phyloP scores from a whole-genome alignment of 164 flowering plant genomes.

The Aristolochia fimbriata region DNA sequence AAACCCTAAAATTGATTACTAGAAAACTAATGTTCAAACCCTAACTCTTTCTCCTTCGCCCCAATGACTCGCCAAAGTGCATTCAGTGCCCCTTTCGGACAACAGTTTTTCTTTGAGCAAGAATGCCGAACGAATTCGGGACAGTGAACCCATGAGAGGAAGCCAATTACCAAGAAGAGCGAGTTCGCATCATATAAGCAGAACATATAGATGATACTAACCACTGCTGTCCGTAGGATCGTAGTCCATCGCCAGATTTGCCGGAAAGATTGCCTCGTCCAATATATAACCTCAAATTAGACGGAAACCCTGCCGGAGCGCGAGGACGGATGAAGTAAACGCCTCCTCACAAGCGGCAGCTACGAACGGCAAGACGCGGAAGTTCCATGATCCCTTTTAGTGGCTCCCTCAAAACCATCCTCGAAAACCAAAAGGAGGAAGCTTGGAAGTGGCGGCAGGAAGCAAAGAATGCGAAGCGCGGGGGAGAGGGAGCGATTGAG shows the following conservation, averaged over 20 bases:
- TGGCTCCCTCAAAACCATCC: not conserved
- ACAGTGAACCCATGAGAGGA: not conserved
- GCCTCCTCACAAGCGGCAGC: not conserved
- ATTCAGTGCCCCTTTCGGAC: not conserved
- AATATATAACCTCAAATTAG: not conserved
- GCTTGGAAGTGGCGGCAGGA: not conserved
- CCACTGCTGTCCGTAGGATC: slow-evolving; percentile 40
- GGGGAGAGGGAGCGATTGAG: not conserved
- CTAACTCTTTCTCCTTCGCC: slow-evolving; percentile 5
- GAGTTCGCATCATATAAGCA: not conserved
- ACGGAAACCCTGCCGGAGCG: not conserved
- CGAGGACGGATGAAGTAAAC: not conserved
- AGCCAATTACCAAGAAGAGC: not conserved
- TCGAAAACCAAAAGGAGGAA: not conserved
- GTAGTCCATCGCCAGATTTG: slow-evolving; percentile 34
- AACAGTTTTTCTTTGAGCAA: not conserved
- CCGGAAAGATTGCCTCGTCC: not conserved
- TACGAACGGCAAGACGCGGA: not conserved
- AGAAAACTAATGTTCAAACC: slow-evolving; percentile 2
- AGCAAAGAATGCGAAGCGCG: not conserved
- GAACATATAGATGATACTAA: slow-evolving; percentile 9
- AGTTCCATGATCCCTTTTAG: not conserved
- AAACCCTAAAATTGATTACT: not conserved
- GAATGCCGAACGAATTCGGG: slow-evolving; percentile 2
- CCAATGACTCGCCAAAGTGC: not conserved